Percentiles rank a stretch among this genome's conserved stretches.
These are phyloP conservation scores for Camellia japonica DNA, from an alignment of 148 eudicot species.

Conservation along the genomic window DNA sequence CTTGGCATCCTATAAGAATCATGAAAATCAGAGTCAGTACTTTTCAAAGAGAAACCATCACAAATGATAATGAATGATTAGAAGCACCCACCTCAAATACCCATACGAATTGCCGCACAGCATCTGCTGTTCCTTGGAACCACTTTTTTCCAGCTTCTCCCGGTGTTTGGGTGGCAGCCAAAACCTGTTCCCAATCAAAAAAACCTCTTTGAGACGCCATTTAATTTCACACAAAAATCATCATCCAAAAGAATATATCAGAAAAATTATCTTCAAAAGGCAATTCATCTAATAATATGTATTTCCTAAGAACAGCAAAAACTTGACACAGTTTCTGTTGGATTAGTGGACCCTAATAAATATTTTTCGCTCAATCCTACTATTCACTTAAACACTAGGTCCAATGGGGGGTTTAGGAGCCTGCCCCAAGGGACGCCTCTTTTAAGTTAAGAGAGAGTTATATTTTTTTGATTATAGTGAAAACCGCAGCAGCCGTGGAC, in stretches of 20 bases:
- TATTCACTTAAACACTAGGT: too few species aligned
- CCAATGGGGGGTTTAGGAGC: too few species aligned
- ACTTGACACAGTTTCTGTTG: neutral
- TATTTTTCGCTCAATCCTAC: too few species aligned
- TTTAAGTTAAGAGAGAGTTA: too few species aligned
- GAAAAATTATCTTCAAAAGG: neutral
- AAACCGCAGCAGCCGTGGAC: too few species aligned
- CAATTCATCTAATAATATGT: neutral
- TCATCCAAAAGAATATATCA: neutral
- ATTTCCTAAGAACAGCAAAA: neutral
- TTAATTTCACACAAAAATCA: neutral
- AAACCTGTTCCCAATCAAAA: slow-evolving; percentile 45
- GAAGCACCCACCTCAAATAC: slow-evolving; percentile 65
- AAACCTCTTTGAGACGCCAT: neutral
- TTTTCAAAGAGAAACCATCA: slow-evolving; percentile 2
- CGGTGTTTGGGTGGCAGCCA: slow-evolving; percentile 97
- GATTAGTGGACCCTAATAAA: too few species aligned
- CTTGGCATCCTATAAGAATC: slow-evolving; percentile 57
- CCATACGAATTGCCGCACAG: slow-evolving; percentile 90
- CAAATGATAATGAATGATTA: neutral
- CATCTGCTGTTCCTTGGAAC: slow-evolving; percentile 91
- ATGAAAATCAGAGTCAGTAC: neutral
- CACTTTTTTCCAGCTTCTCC: slow-evolving; percentile 88
- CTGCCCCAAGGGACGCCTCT: too few species aligned
- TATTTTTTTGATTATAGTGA: too few species aligned